Evolutionary conservation across 2,329 filamentous ascomycete species (phyloP).

Genomic region (Hypoxylon sp.): DNA sequence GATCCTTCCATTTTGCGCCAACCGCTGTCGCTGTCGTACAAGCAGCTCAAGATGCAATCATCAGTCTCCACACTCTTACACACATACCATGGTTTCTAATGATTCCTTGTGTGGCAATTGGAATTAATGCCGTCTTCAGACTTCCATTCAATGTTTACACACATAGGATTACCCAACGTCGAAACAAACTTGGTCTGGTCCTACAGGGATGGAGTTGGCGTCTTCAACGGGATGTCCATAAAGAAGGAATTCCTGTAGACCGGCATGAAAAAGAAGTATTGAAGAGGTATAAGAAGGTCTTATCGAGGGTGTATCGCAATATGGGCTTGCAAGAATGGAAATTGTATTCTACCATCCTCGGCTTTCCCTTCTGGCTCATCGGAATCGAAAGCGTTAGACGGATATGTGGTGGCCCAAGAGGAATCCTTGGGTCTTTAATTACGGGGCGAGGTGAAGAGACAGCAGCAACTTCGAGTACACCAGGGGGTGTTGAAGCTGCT

Average conservation of each 20-base stretch:
- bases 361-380: conserved; percentile 65
- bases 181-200: conserved; percentile 52
- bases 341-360: conserved; percentile 57
- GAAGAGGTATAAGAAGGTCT: conserved; percentile 48
- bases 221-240: conserved; percentile 42
- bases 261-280: conserved; percentile 47
- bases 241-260: conserved; percentile 30
- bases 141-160: conserved; percentile 63
- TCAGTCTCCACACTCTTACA: conserved; percentile 59
- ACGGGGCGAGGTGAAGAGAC: conserved; percentile 39
- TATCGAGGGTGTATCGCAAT: conserved; percentile 47
- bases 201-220: conserved; percentile 56
- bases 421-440: conserved; percentile 56
- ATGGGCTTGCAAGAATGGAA: conserved; percentile 66
- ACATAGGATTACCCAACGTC: conserved; percentile 52
- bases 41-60: conserved; percentile 61
- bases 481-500: conserved; percentile 8
- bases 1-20: conserved; percentile 55
- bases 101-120: conserved; percentile 67
- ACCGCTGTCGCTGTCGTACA: conserved; percentile 55
- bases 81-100: conserved; percentile 68
- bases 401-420: conserved; percentile 60
- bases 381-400: conserved; percentile 66
- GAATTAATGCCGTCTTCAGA: conserved; percentile 62
- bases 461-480: not conserved